Evolutionary conservation across 768 basidiomycete species (phyloP), one percentile per base, ranked within the genome.

Genomic region (Podaxis sp.): DNA sequence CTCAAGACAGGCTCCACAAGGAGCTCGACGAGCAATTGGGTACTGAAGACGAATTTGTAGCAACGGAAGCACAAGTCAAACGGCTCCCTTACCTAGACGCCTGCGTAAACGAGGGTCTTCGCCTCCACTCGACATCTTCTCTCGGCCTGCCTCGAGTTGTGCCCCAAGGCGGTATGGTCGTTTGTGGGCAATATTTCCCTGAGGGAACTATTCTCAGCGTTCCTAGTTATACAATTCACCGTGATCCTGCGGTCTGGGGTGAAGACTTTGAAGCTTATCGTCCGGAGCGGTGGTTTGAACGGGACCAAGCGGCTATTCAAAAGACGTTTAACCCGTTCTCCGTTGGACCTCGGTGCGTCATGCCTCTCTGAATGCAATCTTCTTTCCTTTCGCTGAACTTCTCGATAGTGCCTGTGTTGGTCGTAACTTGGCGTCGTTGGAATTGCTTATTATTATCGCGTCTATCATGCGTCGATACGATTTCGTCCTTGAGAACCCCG

Each of bases 301-400:
- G 80, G 50, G 85, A 91, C 69, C 73, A 81, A 64, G 80, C 78
- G 17, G 74, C 73, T 29, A 84, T 90, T 11, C 84, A 89, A 67
- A 86, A 82, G 71, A 81, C 87, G 0, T 95, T 94, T 72, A 95
- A 95, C 67, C 90, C 91, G 0, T 95, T 94, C 72, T 93, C 90
- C 1, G 83, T 84, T 63, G 93, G 93, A 2, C 94, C 94, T 15
- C 80, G 90, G 87, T 87, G 68, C 57, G 79, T 75, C 8, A 25
- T 41, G 61, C 22, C 29, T 53, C 49, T 55, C 58, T 46, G 36
- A 41, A 19, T 49, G 24, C 36, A 25, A 38, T 9, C 11, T 13
- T 11, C 22, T 49, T 27, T 27, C 57, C 50, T 36, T 64, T 37
- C 61, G 65, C 52, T 49, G 60, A 53, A 63, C 56, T 40, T 60